A percentile compares a stretch with the other conserved stretches of the same genome.
phyloP scores from a whole-genome alignment of 169 alveolate species.

The Plasmodium gaboni region DNA sequence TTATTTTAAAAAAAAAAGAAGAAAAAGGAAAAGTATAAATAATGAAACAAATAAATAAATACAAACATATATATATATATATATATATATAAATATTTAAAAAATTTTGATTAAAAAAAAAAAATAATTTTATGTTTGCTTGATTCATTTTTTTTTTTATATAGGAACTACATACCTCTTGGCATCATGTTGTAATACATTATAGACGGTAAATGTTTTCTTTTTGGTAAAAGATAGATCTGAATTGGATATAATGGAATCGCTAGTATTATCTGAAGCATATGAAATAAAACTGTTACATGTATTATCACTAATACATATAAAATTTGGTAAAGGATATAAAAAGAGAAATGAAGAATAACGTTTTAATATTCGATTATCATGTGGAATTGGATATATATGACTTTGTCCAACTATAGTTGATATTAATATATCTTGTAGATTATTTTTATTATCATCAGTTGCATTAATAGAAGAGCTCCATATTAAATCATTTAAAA shows the following conservation, averaged over 20 bases:
- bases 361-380: conserved; percentile 72
- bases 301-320: conserved; percentile 58
- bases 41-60: neutral
- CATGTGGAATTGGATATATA: conserved; percentile 83
- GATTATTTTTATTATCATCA: conserved; percentile 42
- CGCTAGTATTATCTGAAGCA: conserved; percentile 53
- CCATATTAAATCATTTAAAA: conserved; percentile 78
- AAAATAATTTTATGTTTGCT: neutral
- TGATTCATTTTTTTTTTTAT: neutral
- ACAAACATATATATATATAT: neutral
- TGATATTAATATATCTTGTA: conserved; percentile 48
- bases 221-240: conserved; percentile 55
- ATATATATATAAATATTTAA: neutral
- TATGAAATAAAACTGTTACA: conserved; percentile 67
- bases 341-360: conserved; percentile 81
- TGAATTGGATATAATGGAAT: conserved; percentile 45
- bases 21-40: neutral
- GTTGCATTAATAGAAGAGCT: conserved; percentile 76
- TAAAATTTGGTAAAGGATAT: conserved; percentile 82
- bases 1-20: too few species aligned
- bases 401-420: conserved; percentile 84
- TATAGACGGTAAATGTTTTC: conserved; percentile 58
- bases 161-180: conserved; percentile 57
- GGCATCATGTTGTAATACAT: conserved; percentile 50
- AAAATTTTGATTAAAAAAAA: neutral